Evolutionary conservation across 768 basidiomycete genomes (phyloP), one percentile per base, ranked within the genome.

Genomic region (Royoungia palumana): DNA sequence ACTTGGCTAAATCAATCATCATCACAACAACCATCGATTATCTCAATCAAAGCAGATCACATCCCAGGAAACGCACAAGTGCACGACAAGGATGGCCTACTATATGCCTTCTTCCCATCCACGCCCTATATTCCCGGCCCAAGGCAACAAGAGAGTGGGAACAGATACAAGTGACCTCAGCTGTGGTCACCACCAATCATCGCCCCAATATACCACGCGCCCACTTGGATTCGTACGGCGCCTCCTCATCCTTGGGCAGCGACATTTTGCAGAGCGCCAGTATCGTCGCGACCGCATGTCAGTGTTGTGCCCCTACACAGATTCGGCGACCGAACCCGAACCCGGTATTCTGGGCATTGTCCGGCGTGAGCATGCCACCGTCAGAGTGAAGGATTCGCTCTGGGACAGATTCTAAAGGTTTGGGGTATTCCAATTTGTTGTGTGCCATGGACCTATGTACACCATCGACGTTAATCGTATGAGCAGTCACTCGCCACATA

Each of bases 351-450:
- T 41, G 35, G 8, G 54, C 46, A n/a, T 44, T 47, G n/a, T 60
- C 55, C 9, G 36, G 39, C 9, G 47, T 58, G 30, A 58, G 49
- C 6, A 45, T 51, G 1, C 53, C 60, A n/a, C n/a, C n/a, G 19
- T 61, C 44, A 2, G 35, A 4, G 32, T 71, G 65, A 10, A 73
- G 44, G 45, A 75, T 73, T 28, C 28, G 8, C 5, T 28, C 28
- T 12, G 73, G 73, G 12, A 50, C 47, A 55, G 73, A 75, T 27
- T 56, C 57, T 12, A 69, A 69, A 6, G 73, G 67, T 2, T 64
- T 62, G 2, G 66, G 60, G 44, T 73, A 72, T 60, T 66, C 66
- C 36, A 55, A 66, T 20, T 51, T 51, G 34, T 61, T 41, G 10
- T 54, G 60, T 5, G 44, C 44, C 44, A 59, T 59, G n/a, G 54